phyloP scores from a whole-genome alignment of 305 asterid genomes.

The Striga hermonthica region DNA sequence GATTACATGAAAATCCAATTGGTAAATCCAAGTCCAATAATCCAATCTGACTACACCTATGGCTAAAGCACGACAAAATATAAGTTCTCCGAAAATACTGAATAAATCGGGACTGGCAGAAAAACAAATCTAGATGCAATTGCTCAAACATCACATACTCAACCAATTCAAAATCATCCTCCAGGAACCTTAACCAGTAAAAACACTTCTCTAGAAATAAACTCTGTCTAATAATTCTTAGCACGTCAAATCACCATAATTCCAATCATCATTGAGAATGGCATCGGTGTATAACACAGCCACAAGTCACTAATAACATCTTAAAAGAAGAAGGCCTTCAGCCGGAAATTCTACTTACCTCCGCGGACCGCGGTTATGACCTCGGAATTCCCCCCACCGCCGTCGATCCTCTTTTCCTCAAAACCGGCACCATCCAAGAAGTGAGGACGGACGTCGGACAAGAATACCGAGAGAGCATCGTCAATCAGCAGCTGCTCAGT shows the following conservation, averaged over 20 bases:
- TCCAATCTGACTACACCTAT: conserved; percentile 24
- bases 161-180: conserved; percentile 19
- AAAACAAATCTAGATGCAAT: conserved; percentile 16
- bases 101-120: conserved; percentile 25
- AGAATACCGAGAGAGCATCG: conserved; percentile 62
- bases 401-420: conserved; percentile 31
- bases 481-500: conserved; percentile 60
- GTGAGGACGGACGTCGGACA: conserved; percentile 71
- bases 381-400: conserved; percentile 31
- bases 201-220: conserved; percentile 8
- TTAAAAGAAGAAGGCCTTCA: conserved; percentile 12
- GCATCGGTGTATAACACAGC: neutral
- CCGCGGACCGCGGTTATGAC: conserved; percentile 35
- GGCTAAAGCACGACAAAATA: neutral
- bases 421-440: conserved; percentile 33
- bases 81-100: conserved; percentile 13
- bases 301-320: neutral
- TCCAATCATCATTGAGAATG: conserved; percentile 22
- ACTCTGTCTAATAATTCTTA: conserved; percentile 12
- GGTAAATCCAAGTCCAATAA: conserved; percentile 10
- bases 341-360: conserved; percentile 35
- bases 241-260: conserved; percentile 27
- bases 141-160: conserved; percentile 14
- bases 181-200: neutral
- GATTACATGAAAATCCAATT: conserved; percentile 19